These are phyloP conservation scores for Pistacia vera DNA, from an alignment of 345 rosid species.

Conservation along the genomic window DNA sequence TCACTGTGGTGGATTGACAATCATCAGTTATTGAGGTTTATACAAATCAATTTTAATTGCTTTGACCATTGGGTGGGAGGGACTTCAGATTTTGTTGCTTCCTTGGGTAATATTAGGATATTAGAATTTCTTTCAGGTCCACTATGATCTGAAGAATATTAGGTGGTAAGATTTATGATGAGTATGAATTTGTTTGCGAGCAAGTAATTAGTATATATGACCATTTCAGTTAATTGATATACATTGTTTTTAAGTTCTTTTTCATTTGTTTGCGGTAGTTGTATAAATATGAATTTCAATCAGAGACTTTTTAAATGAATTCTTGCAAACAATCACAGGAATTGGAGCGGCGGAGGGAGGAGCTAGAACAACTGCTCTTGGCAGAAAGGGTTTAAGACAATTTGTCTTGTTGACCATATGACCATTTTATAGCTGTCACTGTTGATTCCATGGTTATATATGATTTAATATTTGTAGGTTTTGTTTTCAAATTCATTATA, in stretches of 20 bases:
- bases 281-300: conserved; percentile 1
- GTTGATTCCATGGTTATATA: too few relatives aligned
- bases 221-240: neutral
- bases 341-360: conserved; percentile 74
- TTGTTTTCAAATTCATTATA: too few relatives aligned
- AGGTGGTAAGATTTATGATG: neutral
- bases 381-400: conserved; percentile 47
- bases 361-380: conserved; percentile 82
- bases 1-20: neutral
- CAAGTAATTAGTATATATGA: neutral
- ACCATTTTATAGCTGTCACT: neutral
- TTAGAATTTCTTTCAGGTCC: neutral
- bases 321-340: conserved; percentile 48
- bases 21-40: neutral
- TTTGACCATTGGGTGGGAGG: neutral
- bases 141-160: neutral
- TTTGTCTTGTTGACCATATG: neutral
- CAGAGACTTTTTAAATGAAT: neutral
- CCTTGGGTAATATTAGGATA: neutral
- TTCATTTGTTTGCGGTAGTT: neutral
- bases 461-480: too few relatives aligned
- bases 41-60: neutral
- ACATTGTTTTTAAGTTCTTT: neutral
- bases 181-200: neutral
- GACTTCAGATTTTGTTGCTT: neutral